A percentile compares a stretch with the other conserved stretches of the same genome.
Evolutionary conservation across 257 asterid genomes (phyloP).

Genomic region (Leonotis leonurus): DNA sequence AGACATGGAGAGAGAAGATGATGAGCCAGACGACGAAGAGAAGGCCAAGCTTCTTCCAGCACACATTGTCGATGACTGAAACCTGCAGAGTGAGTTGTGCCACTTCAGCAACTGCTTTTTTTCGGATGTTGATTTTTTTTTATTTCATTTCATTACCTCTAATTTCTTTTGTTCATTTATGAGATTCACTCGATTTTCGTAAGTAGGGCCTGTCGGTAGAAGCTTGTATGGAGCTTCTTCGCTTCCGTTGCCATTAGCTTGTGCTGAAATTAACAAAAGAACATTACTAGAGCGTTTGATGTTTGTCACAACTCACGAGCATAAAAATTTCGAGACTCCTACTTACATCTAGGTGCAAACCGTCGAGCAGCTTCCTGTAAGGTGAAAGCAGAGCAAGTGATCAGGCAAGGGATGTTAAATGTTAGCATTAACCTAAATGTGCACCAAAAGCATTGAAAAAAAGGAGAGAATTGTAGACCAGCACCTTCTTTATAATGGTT

Average conservation of each 20-base stretch:
- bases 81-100: conserved; percentile 21
- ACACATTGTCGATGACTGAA: conserved; percentile 33
- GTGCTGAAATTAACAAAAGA: conserved; percentile 11
- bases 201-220: conserved; percentile 33
- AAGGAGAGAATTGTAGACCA: neutral
- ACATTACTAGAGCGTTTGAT: neutral
- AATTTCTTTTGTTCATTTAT: conserved; percentile 21
- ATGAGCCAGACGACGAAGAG: conserved; percentile 45
- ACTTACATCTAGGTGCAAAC: conserved; percentile 33
- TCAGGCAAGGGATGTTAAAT: neutral
- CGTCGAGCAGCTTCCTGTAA: conserved; percentile 45
- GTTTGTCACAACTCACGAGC: neutral
- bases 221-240: conserved; percentile 40
- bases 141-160: conserved; percentile 24
- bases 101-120: neutral
- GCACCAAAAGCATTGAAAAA: neutral
- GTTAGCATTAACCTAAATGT: neutral
- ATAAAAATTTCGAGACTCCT: neutral
- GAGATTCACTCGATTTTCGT: conserved; percentile 20
- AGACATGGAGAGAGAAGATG: conserved; percentile 40
- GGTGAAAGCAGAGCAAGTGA: neutral
- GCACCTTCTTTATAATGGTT: conserved; percentile 44
- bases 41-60: conserved; percentile 38
- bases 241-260: conserved; percentile 23
- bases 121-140: neutral